Evolutionary conservation across 2,329 filamentous ascomycete species (phyloP), one percentile per base, ranked within the genome.

Genomic region (Exophiala calicioides): DNA sequence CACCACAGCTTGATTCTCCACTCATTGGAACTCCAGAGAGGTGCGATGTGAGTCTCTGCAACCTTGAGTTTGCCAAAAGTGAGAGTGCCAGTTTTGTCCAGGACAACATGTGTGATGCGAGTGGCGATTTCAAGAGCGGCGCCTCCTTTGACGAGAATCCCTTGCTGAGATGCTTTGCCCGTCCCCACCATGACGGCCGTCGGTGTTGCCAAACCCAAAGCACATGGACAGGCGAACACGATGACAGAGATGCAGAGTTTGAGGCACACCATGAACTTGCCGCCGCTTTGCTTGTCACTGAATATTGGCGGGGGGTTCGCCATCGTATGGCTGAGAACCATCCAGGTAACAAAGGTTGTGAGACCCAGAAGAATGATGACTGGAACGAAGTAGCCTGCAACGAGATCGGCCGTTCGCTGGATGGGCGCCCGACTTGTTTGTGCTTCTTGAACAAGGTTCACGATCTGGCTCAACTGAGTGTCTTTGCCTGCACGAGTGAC

Each of bases 101-200:
- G 80, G 12, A 97, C 86, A 15, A 97, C 80, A 58, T 95, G 86
- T 1, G 85, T 94, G 57, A 97, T 80, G 66, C 89, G 91, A 6
- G 90, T 97, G 0, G 90, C 87, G 3, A 82, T 89, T 71, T 98
- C 91, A 3, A 98, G 75, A 21, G 90, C 90, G 30, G 88, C 90
- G 45, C 93, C 93, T 44, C 93, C 91, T 70, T 98, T 98, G 66
- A 97, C 90, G n/a, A 98, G 75, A 58, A 98, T 98, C 18, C 93
- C 93, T 59, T 95, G 86, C 68, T 96, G 88, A 2, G 93, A 93
- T 39, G 93, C 93, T 23, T 96, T 84, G 49, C 93, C 93, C n/a
- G 93, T 97, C 32, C 93, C 93, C 21, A 98, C 93, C 93, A 98
- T 97, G 65, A 98, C 90, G 2, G 93, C 93, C 0, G 93, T 98